Conservation (phyloP, 2,329 filamentous ascomycete species). For the Ceratocystis lukuohia region DNA sequence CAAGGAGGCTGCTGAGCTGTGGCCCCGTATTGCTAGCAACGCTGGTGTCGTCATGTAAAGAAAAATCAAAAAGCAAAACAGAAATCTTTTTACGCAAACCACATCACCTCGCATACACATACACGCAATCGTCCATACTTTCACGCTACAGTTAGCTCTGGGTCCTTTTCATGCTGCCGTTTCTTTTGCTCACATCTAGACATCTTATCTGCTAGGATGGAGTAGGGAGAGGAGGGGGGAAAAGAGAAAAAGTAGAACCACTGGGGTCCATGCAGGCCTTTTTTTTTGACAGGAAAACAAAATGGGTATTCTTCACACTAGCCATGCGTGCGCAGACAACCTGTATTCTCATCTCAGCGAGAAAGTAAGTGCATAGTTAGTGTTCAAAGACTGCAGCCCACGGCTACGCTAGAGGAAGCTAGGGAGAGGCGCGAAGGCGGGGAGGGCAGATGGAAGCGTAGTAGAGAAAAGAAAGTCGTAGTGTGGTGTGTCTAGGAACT, state of each 20-base stretch:
- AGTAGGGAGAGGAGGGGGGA: background rate
- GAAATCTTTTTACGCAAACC: constrained; percentile 20
- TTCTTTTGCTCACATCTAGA: background rate
- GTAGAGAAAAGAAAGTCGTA: no score
- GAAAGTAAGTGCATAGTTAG: constrained; percentile 8
- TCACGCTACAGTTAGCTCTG: constrained; percentile 1
- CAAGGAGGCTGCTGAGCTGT: constrained; percentile 99
- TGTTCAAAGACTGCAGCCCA: background rate
- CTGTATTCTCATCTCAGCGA: constrained; percentile 9
- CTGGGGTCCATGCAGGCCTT: background rate
- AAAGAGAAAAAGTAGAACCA: background rate
- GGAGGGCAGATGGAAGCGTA: no score
- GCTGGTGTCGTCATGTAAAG: constrained; percentile 99
- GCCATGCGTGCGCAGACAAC: background rate
- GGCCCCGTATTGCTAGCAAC: constrained; percentile 99
- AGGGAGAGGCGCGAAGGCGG: background rate
- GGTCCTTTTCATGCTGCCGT: background rate
- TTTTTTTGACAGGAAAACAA: constrained; percentile 12
- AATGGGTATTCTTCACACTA: background rate
- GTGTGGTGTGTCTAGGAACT: no score
- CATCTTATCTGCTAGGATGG: background rate
- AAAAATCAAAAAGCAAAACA: constrained; percentile 22
- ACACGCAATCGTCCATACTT: constrained; percentile 8
- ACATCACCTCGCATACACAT: constrained; percentile 14
- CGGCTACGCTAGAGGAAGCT: background rate